phyloP scores from a whole-genome alignment of 73 alveolate genomes.

The Symbiodinium natans region DNA sequence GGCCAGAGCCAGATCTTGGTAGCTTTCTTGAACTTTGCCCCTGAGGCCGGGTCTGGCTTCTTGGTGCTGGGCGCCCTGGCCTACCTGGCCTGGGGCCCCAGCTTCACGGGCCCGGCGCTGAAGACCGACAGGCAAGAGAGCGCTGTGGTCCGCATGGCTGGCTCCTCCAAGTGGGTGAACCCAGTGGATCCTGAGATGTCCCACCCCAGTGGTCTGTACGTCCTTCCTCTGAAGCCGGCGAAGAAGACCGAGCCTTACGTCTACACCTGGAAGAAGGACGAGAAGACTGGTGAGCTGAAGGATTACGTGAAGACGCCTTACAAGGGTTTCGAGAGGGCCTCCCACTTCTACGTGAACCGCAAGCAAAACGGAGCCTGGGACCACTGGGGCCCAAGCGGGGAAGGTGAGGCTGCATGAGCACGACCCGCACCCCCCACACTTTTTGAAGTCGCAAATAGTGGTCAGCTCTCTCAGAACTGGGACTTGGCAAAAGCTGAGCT shows the following conservation, averaged over 20 bases:
- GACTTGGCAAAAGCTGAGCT: neutral
- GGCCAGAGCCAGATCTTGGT: conserved; percentile 22
- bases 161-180: conserved; percentile 93
- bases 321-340: conserved; percentile 50
- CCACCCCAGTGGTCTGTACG: conserved; percentile 80
- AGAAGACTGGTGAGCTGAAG: conserved; percentile 38
- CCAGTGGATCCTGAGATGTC: conserved; percentile 65
- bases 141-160: conserved; percentile 74
- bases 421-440: neutral
- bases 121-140: conserved; percentile 50
- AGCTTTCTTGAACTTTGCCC: too few relatives aligned
- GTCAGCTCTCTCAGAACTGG: neutral
- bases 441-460: neutral
- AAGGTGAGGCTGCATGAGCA: conserved; percentile 45
- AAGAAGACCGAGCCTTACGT: conserved; percentile 52
- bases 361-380: conserved; percentile 46
- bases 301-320: conserved; percentile 55
- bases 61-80: conserved; percentile 87
- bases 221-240: conserved; percentile 81
- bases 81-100: conserved; percentile 82
- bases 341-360: conserved; percentile 64
- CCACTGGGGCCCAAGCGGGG: conserved; percentile 81
- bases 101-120: conserved; percentile 60
- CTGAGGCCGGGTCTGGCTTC: conserved; percentile 37
- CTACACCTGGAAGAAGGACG: conserved; percentile 78